These are phyloP conservation scores for Mrakia gelida DNA, from an alignment of 768 basidiomycete species.

Conservation along the genomic window DNA sequence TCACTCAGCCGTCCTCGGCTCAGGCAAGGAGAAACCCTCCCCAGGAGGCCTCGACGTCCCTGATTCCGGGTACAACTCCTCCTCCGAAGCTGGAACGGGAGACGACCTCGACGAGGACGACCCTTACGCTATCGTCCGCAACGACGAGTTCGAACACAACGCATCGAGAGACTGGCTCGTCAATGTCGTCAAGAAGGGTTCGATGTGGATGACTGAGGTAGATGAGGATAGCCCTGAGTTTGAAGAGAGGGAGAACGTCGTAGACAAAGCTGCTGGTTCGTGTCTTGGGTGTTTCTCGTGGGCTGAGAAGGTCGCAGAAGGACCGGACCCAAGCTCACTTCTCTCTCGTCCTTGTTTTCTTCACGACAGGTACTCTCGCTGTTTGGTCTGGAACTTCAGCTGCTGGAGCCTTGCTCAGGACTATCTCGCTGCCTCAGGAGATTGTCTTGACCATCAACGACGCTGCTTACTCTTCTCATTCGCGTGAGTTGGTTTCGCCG, in stretches of 20 bases:
- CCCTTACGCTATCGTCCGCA: conserved; percentile 33
- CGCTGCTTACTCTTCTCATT: conserved; percentile 26
- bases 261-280: conserved; percentile 58
- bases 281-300: not conserved
- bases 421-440: conserved; percentile 20
- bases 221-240: conserved; percentile 39
- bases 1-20: conserved; percentile 26
- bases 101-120: conserved; percentile 56
- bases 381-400: conserved; percentile 33
- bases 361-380: conserved; percentile 49
- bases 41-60: conserved; percentile 43
- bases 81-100: no score
- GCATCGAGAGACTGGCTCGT: conserved; percentile 72
- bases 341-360: conserved; percentile 54
- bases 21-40: conserved; percentile 22
- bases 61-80: conserved; percentile 73
- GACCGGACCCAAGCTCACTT: conserved; percentile 51
- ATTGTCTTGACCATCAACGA: conserved; percentile 29
- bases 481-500: conserved; percentile 14
- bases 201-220: conserved; percentile 50
- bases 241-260: conserved; percentile 49
- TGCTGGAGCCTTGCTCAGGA: conserved; percentile 29
- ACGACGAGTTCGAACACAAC: conserved; percentile 61
- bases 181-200: conserved; percentile 60
- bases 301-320: not conserved